Percentiles rank a stretch among this genome's conserved stretches.
Conservation (phyloP, 345 rosid species). For the Camelina sativa region DNA sequence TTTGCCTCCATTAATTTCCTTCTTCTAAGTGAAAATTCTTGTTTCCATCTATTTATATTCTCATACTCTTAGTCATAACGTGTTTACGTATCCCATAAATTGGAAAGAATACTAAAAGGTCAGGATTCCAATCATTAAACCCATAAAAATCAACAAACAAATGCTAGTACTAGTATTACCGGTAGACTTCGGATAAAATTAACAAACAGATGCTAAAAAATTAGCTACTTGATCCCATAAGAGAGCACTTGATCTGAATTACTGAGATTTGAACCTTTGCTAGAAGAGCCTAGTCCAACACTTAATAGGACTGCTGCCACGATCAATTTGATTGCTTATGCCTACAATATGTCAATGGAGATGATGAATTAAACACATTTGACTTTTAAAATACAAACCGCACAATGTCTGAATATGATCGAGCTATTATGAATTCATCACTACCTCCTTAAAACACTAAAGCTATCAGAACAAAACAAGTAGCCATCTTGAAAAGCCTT, state of each 20-base stretch:
- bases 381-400: conserved; percentile 3
- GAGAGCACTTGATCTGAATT: conserved; percentile 71
- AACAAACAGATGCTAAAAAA: too few relatives aligned
- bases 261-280: conserved; percentile 44
- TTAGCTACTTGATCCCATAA: conserved; percentile 57
- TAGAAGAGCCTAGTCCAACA: conserved; percentile 85
- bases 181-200: too few relatives aligned
- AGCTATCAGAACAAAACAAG: background rate
- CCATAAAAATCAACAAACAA: too few relatives aligned
- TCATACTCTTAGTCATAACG: too few relatives aligned
- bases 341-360: conserved; percentile 51
- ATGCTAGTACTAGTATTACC: too few relatives aligned
- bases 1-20: too few relatives aligned
- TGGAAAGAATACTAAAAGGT: too few relatives aligned
- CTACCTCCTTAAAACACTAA: background rate
- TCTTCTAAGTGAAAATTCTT: too few relatives aligned
- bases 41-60: too few relatives aligned
- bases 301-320: conserved; percentile 93
- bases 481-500: background rate
- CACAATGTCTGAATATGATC: conserved; percentile 6
- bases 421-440: background rate
- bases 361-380: conserved; percentile 15
- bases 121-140: too few relatives aligned
- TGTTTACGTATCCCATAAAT: too few relatives aligned
- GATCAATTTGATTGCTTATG: conserved; percentile 88